Evolutionary conservation across 192 early-diverging fungal species (phyloP), one percentile per base, ranked within the genome.

Genomic region (Borealophlyctis nickersoniae): DNA sequence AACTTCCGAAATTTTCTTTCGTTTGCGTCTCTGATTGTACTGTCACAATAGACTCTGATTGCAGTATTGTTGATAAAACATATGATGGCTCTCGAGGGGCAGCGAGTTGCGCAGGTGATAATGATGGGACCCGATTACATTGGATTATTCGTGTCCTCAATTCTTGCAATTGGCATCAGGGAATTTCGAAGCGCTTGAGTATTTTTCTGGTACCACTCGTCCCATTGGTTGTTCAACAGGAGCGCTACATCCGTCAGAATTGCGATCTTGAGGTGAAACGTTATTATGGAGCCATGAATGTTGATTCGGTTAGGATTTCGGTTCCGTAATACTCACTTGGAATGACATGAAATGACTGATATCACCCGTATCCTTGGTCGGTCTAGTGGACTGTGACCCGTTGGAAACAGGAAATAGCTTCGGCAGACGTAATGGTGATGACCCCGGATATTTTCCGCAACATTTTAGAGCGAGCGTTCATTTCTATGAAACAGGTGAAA

Each of bases 131-230:
- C 30, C 32, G 4, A 7, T 59, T 9, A 59, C 5, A 48, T 16
- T 24, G 31, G n/a, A 9, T 55, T 7, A 55, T 55, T n/a, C 39
- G 11, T 48, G 11, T n/a, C 39, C 39, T 9, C n/a, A 13, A 48
- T 48, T 9, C 39, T 9, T n/a, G n/a, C 11, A 48, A 9, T 48
- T n/a, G n/a, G n/a, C n/a, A n/a, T n/a, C n/a, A n/a, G n/a, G n/a
- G n/a, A n/a, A n/a, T 19, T 13, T 19, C 39, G 19, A 45, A 45
- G 19, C 51, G 56, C 11, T 19, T 65, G 16, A 76, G 69, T 4
- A 34, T 76, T 76, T 95, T 98, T 57, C 66, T 98, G 4, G 94
- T 94, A 61, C 87, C 91, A 62, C 83, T 86, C 2, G 92, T 98
- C 4, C 89, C 90, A 0, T 81, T 98, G 62, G 93, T 93, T 0